phyloP scores from a whole-genome alignment of 129 eudicot genomes.

The Cynara cardunculus region DNA sequence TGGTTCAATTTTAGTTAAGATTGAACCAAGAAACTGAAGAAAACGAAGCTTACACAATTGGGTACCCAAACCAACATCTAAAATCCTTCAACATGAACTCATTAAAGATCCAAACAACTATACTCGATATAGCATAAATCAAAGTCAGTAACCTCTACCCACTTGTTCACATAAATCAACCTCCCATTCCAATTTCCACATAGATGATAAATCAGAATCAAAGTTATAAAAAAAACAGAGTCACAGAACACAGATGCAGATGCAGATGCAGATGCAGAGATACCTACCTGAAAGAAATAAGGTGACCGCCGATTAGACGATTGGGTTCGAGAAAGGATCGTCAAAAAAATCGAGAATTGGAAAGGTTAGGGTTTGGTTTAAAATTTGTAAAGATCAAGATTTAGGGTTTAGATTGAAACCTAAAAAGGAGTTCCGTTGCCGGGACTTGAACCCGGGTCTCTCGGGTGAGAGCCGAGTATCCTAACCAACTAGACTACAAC shows the following conservation, averaged over 20 bases:
- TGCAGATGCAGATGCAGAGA: too few species aligned
- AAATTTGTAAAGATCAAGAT: not conserved
- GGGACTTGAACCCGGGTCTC: slow-evolving; percentile 99
- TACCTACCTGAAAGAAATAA: not conserved
- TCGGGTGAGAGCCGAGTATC: slow-evolving; percentile 99
- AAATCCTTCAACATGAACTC: not conserved
- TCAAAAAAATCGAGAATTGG: not conserved
- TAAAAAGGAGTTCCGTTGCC: slow-evolving; percentile 74
- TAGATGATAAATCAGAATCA: not conserved
- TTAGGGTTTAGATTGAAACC: not conserved
- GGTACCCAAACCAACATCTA: not conserved
- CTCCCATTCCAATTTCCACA: not conserved
- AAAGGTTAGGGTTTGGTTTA: not conserved
- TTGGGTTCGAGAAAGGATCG: not conserved
- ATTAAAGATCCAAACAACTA: not conserved
- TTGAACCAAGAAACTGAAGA: not conserved
- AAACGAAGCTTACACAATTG: not conserved
- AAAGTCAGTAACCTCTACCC: not conserved
- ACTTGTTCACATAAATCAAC: not conserved
- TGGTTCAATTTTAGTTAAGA: not conserved
- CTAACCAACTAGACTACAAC: slow-evolving; percentile 99
- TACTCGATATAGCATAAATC: not conserved
- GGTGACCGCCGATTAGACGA: not conserved
- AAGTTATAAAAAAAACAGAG: not conserved
- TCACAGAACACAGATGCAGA: not conserved